Base-by-base conservation (phyloP, 768 basidiomycete genomes). In the Neoboletus subvelutipes region DNA sequence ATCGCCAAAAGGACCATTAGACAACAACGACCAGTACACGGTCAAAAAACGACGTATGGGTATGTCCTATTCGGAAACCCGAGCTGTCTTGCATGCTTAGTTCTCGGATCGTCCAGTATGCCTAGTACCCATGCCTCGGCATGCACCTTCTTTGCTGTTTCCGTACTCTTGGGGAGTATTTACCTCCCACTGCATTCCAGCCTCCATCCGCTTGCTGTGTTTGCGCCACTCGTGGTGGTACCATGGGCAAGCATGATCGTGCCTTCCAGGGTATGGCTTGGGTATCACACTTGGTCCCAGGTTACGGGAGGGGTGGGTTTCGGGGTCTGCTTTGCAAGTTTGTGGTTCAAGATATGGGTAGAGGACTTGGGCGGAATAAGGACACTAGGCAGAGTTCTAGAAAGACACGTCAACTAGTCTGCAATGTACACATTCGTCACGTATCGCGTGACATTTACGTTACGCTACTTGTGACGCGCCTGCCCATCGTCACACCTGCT, bases 51-150 rank as follows among this genome's bases (percentile, higher is more conserved):
- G 50, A 76, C 83, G 4, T 92, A 87, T 66, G 90, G 90, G 90
- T 91, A 64, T 48, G 82, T 57, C 43, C n/a, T 40, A 10, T 24
- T 33, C 0, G n/a, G 34, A 43, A 17, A 6, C 8, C 12, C 31
- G 31, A 22, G 40, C n/a, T 37, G 37, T 39, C 28, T 33, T 28
- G 26, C 26, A 31, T 39, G 33, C 51, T 52, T 26, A 61, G 20
- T 8, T 28, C 8, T 26, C 24, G 15, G 20, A 26, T 40, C n/a
- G 17, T 56, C 47, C 66, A 91, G 90, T 13, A 92, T 92, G 90
- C 90, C 90, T 6, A 89, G 87, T 59, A 92, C 90, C 6, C 90
- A 92, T 69, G 86, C 90, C 12, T 84, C 88, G 11, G 75, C 78
- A 6, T 88, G 88, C 62, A 77, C 79, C 2, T 91, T 78, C 72